A percentile compares a stretch with the other conserved stretches of the same genome.
Evolutionary conservation across 2,329 filamentous ascomycete species (phyloP).

Genomic region (Tothia fuscella): DNA sequence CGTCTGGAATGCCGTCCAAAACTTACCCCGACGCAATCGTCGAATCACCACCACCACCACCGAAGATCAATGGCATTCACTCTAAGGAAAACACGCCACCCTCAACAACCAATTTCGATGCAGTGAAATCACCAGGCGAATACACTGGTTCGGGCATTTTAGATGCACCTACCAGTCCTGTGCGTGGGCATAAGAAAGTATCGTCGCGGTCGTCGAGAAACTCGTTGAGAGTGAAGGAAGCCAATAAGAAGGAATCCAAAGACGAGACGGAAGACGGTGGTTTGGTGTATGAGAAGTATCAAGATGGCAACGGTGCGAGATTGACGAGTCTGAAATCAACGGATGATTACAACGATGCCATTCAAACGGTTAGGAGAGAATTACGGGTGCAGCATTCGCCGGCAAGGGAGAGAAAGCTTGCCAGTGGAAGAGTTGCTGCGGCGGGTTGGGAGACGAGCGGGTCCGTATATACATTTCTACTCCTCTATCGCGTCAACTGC

Average conservation of each 20-base stretch:
- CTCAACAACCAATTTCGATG: not conserved
- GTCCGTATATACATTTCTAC: conserved; percentile 19
- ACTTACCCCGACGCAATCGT: conserved; percentile 29
- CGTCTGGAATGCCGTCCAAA: too few species aligned
- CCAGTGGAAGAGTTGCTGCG: conserved; percentile 41
- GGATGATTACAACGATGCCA: conserved; percentile 25
- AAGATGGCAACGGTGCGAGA: conserved; percentile 32
- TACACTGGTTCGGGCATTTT: conserved; percentile 16
- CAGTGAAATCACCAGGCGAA: conserved; percentile 13
- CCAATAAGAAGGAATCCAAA: conserved; percentile 10
- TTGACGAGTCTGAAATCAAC: conserved; percentile 33
- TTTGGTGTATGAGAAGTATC: conserved; percentile 32
- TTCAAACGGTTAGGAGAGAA: conserved; percentile 21
- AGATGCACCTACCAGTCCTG: conserved; percentile 16
- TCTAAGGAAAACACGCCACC: not conserved
- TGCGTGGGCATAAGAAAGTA: conserved; percentile 3
- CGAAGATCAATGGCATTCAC: not conserved
- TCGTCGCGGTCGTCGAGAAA: conserved; percentile 7
- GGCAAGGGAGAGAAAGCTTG: conserved; percentile 24
- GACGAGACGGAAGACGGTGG: conserved; percentile 13
- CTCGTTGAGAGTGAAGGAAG: conserved; percentile 11
- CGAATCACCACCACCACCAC: conserved; percentile 12
- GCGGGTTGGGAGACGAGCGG: conserved; percentile 40
- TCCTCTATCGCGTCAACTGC: conserved; percentile 7
- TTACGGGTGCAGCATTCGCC: too few species aligned